phyloP scores from a whole-genome alignment of 371 early-diverging fungal genomes.

The Dichotomocladium elegans region DNA sequence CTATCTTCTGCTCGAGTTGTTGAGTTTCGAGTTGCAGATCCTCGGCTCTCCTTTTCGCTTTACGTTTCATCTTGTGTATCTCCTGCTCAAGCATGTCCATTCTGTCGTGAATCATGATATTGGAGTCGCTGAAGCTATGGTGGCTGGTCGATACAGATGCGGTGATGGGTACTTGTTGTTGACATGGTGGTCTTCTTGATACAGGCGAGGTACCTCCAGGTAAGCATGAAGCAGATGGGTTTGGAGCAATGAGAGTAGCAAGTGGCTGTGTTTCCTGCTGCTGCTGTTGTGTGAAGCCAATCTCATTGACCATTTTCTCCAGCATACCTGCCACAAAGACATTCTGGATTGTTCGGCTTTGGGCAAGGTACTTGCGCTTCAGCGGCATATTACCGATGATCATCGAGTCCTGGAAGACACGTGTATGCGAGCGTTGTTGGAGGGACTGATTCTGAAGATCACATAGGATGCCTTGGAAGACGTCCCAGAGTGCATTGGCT shows the following conservation, averaged over 20 bases:
- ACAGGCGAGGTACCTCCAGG: background rate
- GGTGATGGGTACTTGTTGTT: background rate
- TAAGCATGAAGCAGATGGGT: background rate
- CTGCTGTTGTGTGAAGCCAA: conserved; percentile 5
- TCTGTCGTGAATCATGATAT: conserved; percentile 41
- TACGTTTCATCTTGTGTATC: conserved; percentile 28
- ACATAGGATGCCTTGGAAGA: conserved; percentile 33
- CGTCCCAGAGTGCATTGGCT: conserved; percentile 36
- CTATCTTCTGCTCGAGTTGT: conserved; percentile 24
- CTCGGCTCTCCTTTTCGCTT: conserved; percentile 25
- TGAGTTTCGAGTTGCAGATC: conserved; percentile 16
- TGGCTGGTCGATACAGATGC: conserved; percentile 4
- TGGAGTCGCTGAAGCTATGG: conserved; percentile 10
- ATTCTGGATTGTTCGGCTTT: conserved; percentile 21
- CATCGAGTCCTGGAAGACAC: conserved; percentile 38
- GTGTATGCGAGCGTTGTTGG: conserved; percentile 2
- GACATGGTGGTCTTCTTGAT: background rate
- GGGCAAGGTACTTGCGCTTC: conserved; percentile 26
- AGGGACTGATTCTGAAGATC: conserved; percentile 30
- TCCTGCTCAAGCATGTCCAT: conserved; percentile 44
- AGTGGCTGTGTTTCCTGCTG: background rate
- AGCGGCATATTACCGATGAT: conserved; percentile 43
- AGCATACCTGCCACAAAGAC: conserved; percentile 35
- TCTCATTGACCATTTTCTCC: conserved; percentile 32
- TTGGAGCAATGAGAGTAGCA: too few species aligned